These are phyloP conservation scores for Hordeum marinum DNA, from an alignment of 176 grass and related monocot species.

Conservation along the genomic window DNA sequence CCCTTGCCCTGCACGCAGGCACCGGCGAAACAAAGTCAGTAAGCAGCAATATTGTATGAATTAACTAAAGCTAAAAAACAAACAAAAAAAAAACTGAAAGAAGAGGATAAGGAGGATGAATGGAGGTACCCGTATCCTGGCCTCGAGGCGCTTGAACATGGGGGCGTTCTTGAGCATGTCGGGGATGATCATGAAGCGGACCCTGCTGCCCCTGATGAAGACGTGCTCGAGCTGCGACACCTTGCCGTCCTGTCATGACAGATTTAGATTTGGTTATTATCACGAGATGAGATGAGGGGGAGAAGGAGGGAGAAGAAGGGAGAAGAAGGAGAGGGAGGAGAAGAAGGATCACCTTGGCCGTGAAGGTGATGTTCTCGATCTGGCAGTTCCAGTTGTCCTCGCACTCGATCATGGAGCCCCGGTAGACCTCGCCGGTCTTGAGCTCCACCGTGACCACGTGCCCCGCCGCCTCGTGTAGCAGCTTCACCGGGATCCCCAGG, in stretches of 20 bases:
- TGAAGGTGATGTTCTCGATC: conserved; percentile 70
- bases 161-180: conserved; percentile 81
- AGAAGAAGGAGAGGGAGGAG: too few relatives aligned
- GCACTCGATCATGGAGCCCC: conserved; percentile 60
- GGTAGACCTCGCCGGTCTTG: conserved; percentile 77
- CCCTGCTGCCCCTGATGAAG: conserved; percentile 62
- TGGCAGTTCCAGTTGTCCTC: conserved; percentile 93
- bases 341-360: conserved; percentile 33
- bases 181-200: conserved; percentile 70
- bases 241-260: conserved; percentile 37
- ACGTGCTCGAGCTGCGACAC: conserved; percentile 66
- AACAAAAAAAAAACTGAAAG: not conserved
- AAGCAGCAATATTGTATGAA: not conserved
- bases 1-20: conserved; percentile 67
- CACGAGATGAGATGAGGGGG: too few relatives aligned
- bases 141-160: conserved; percentile 65
- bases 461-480: conserved; percentile 88
- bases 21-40: not conserved
- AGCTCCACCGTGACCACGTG: conserved; percentile 93
- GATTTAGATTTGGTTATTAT: not conserved
- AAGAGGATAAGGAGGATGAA: not conserved
- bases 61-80: not conserved
- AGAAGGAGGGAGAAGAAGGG: too few relatives aligned
- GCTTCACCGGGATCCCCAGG: conserved; percentile 88
- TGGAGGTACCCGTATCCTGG: conserved; percentile 30